Conservation (phyloP, 257 asterid genomes). For the Perilla frutescens region DNA sequence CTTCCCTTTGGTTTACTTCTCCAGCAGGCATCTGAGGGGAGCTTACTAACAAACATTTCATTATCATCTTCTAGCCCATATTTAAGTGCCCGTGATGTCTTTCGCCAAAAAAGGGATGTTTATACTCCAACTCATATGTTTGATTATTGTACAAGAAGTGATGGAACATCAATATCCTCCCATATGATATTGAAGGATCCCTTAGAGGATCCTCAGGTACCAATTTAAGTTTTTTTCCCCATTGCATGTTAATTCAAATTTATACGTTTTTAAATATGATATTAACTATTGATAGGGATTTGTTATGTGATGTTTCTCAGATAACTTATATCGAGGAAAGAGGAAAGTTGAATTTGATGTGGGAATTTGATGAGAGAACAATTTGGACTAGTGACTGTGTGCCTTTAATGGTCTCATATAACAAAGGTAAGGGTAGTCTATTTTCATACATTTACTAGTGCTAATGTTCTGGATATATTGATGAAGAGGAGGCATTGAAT, state of each 20-base stretch:
- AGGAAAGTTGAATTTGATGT: constrained; percentile 72
- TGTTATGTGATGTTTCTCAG: constrained; percentile 45
- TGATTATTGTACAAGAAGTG: constrained; percentile 53
- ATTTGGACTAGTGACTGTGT: constrained; percentile 86
- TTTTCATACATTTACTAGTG: constrained; percentile 21
- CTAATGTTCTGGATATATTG: constrained; percentile 24
- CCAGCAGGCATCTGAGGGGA: constrained; percentile 77
- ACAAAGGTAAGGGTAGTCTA: constrained; percentile 64
- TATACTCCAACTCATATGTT: constrained; percentile 50
- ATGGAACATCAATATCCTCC: constrained; percentile 68
- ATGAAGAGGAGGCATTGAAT: constrained; percentile 6
- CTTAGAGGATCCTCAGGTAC: constrained; percentile 89
- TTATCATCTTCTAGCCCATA: constrained; percentile 60
- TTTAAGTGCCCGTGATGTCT: constrained; percentile 58
- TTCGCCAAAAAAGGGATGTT: constrained; percentile 68
- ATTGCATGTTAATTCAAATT: constrained; percentile 5
- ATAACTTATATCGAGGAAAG: constrained; percentile 81
- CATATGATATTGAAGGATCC: constrained; percentile 85
- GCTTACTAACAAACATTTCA: constrained; percentile 49
- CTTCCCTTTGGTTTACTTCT: constrained; percentile 95
- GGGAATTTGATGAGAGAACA: constrained; percentile 88
- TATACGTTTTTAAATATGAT: constrained; percentile 9
- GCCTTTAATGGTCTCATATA: constrained; percentile 84
- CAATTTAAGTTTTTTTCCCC: constrained; percentile 29
- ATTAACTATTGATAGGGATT: constrained; percentile 17